phyloP scores from a whole-genome alignment of 2,329 filamentous ascomycete species.

The Tricladium varicosporioides region DNA sequence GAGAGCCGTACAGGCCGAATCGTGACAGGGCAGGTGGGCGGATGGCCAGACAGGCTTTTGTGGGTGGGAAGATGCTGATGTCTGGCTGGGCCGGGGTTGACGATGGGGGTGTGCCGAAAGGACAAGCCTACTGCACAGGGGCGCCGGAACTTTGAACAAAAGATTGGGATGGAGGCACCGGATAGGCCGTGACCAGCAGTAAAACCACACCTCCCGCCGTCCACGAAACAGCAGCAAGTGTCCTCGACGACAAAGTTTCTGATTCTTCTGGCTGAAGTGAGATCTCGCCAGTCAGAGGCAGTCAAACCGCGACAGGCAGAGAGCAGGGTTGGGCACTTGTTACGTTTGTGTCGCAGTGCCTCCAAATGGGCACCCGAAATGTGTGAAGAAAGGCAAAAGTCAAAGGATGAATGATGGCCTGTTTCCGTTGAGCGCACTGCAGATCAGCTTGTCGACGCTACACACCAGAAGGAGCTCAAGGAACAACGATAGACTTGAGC shows the following conservation, averaged over 20 bases:
- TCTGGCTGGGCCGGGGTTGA: too few species aligned
- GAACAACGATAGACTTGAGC: neutral
- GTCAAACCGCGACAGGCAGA: too few species aligned
- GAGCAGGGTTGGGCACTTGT: neutral
- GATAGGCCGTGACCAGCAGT: neutral
- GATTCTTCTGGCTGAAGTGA: neutral
- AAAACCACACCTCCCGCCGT: neutral
- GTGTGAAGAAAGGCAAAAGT: neutral
- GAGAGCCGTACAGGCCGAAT: too few species aligned
- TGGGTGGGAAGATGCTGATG: too few species aligned
- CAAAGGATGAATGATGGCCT: neutral
- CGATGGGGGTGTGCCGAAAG: too few species aligned
- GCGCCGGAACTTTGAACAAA: too few species aligned
- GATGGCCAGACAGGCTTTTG: too few species aligned
- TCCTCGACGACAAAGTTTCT: neutral
- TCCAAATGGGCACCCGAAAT: neutral
- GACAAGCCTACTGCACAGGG: too few species aligned
- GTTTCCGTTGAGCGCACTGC: neutral
- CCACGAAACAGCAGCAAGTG: neutral
- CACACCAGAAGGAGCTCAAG: neutral
- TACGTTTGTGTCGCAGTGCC: neutral
- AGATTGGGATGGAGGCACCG: neutral
- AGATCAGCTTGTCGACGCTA: neutral
- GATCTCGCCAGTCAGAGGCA: too few species aligned
- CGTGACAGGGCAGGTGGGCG: too few species aligned